phyloP scores from a whole-genome alignment of 2,329 filamentous ascomycete genomes.

The Huntiella moniliformis region DNA sequence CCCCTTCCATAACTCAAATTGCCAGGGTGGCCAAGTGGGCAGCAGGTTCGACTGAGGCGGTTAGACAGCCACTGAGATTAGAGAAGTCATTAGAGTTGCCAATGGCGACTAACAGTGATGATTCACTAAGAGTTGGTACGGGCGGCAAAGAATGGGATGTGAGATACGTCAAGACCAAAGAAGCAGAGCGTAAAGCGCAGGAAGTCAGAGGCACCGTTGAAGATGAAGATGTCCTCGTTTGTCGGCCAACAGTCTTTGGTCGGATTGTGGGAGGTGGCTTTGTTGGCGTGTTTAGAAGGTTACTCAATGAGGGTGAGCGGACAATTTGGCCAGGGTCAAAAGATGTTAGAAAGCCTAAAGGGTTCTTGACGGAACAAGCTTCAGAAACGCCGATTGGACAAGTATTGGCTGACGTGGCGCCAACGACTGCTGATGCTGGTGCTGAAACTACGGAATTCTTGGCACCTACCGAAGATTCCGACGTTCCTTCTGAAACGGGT shows the following conservation, averaged over 20 bases:
- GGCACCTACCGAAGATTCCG: too few species aligned
- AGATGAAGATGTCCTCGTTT: constrained; percentile 19
- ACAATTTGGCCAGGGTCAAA: neutral
- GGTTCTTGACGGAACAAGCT: neutral
- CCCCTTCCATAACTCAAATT: constrained; percentile 63
- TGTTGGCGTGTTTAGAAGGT: constrained; percentile 21
- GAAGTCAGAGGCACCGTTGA: constrained; percentile 14
- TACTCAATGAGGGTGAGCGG: constrained; percentile 13
- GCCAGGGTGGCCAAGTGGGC: constrained; percentile 37
- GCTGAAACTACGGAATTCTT: neutral
- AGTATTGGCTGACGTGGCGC: neutral
- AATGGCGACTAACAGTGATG: constrained; percentile 21
- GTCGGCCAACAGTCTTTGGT: constrained; percentile 25
- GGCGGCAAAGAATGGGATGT: constrained; percentile 47
- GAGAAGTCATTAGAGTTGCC: constrained; percentile 43
- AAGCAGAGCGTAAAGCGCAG: neutral
- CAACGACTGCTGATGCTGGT: neutral
- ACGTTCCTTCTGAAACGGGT: too few species aligned
- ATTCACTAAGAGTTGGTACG: constrained; percentile 25
- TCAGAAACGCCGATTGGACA: neutral
- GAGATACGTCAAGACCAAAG: constrained; percentile 22
- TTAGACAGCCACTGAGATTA: constrained; percentile 21
- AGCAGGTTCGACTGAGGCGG: neutral
- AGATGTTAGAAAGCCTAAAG: neutral
- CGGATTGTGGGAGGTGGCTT: constrained; percentile 24